A percentile compares a stretch with the other conserved stretches of the same genome.
Conservation (phyloP, 2,329 filamentous ascomycete species). For the Neonectria ditissima region DNA sequence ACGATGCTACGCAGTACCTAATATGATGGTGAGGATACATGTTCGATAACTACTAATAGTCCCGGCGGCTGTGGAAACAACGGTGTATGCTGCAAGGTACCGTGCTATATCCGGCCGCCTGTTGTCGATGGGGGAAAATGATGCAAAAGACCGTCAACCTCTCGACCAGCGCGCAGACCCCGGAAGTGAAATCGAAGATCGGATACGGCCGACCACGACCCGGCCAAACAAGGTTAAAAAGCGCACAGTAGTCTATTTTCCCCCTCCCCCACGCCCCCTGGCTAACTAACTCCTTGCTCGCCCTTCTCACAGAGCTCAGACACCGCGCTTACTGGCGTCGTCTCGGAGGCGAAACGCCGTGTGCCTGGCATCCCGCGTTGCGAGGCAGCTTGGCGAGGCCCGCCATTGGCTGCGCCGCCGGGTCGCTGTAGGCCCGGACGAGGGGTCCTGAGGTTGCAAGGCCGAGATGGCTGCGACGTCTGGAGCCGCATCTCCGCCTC, state of each 20-base stretch:
- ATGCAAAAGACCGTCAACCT: neutral
- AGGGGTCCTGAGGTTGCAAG: neutral
- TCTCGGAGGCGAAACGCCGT: conserved; percentile 40
- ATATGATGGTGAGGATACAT: no score
- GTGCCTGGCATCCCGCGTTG: conserved; percentile 34
- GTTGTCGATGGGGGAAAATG: neutral
- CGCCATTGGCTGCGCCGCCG: conserved; percentile 37
- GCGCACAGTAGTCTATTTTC: neutral
- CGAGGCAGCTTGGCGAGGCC: conserved; percentile 11
- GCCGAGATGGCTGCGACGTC: conserved; percentile 36
- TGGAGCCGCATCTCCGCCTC: conserved; percentile 34
- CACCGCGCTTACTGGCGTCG: conserved; percentile 29
- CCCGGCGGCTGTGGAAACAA: conserved; percentile 1
- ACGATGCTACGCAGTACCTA: no score
- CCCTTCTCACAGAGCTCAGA: conserved; percentile 30
- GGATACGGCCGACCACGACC: conserved; percentile 13
- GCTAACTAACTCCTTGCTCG: neutral
- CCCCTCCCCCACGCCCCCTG: conserved; percentile 2
- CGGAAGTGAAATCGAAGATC: conserved; percentile 16
- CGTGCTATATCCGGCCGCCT: neutral
- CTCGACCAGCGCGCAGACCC: neutral
- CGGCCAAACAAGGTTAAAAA: conserved; percentile 13
- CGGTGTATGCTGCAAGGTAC: neutral
- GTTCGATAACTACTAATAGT: neutral
- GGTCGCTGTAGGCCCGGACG: conserved; percentile 29